Base-by-base conservation (phyloP, 1,284 basidiomycete genomes). In the Ganoderma resinaceum region DNA sequence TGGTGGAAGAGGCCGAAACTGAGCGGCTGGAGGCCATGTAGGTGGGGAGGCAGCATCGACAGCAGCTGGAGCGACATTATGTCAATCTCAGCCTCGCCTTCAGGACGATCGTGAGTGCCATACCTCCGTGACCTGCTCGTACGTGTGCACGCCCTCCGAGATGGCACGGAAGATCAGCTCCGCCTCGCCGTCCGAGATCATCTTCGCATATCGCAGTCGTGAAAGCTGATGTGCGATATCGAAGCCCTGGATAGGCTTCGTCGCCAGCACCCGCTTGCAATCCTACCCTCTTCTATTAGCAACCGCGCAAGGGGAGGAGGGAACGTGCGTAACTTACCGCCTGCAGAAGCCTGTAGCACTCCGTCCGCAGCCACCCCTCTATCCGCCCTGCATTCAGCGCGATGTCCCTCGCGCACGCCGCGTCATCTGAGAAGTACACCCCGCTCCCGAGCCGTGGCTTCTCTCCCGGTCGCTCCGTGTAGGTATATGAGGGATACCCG, bases 1-100 rank as follows among this genome's bases (percentile, higher is more conserved):
- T 95, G 93, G 80, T 99, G 97, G 80, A 98, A 96, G 3, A 99
- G 83, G 1, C 95, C 94, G 78, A 97, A 95, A 29, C 92, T 92
- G 33, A 99, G 82, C 14, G 95, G 93, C 33, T 94, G 82, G 49
- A 99, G 82, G 0, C 97, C 97, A 46, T 95, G 95, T 7, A 86
- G 84, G 74, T 96, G 92, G 2, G 91, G 88, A 7, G 96, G 91
- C 40, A 93, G 80, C 67, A 88, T 84, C 1, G 96, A 88, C 26
- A 98, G 82, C 14, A 98, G 84, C 96, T 98, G 75, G 31, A 14
- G n/a, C 23, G 58, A 49, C 35, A 40, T 57, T 55, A n/a, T 52
- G 61, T 58, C 16, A 55, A 67, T 38, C 29, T 62, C 20, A 29
- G 18, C 18, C 61, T 33, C 0, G 16, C 0, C 26, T 12, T 42